Percentiles rank a stretch among this genome's conserved stretches.
phyloP scores from a whole-genome alignment of 2,329 filamentous ascomycete species.

The Nemania sp. region DNA sequence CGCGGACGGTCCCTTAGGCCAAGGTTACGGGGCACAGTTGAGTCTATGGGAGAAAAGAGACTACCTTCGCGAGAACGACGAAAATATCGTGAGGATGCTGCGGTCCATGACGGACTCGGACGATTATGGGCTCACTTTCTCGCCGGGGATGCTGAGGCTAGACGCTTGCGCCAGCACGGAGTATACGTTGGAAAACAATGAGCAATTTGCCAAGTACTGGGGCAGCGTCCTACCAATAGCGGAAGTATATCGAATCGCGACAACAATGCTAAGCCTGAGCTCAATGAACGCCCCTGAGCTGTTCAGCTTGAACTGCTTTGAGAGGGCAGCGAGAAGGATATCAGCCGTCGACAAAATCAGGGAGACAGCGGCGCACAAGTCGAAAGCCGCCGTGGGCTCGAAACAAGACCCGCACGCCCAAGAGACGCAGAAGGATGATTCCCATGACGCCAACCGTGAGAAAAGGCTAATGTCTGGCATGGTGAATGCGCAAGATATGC shows the following conservation, averaged over 20 bases:
- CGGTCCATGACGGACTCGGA: slow-evolving; percentile 31
- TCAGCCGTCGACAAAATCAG: slow-evolving; percentile 33
- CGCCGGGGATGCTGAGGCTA: slow-evolving; percentile 27
- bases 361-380: slow-evolving; percentile 16
- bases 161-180: slow-evolving; percentile 1
- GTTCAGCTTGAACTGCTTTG: slow-evolving; percentile 26
- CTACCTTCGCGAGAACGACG: slow-evolving; percentile 37
- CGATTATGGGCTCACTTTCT: neutral
- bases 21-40: neutral
- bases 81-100: slow-evolving; percentile 37
- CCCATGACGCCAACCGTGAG: slow-evolving; percentile 72
- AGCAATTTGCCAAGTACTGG: slow-evolving; percentile 21
- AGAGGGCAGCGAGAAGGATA: slow-evolving; percentile 26
- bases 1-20: no score
- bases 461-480: slow-evolving; percentile 81
- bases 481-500: slow-evolving; percentile 78
- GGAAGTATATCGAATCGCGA: slow-evolving; percentile 39
- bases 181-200: neutral
- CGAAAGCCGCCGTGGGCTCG: neutral
- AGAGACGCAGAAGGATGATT: slow-evolving; percentile 42
- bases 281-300: slow-evolving; percentile 21
- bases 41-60: slow-evolving; percentile 25
- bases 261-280: slow-evolving; percentile 35
- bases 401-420: slow-evolving; percentile 23
- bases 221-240: slow-evolving; percentile 31